Percentiles rank a stretch among this genome's conserved stretches.
These are phyloP conservation scores for Lactifluus pinguis DNA, from an alignment of 768 basidiomycete genomes.

Conservation along the genomic window DNA sequence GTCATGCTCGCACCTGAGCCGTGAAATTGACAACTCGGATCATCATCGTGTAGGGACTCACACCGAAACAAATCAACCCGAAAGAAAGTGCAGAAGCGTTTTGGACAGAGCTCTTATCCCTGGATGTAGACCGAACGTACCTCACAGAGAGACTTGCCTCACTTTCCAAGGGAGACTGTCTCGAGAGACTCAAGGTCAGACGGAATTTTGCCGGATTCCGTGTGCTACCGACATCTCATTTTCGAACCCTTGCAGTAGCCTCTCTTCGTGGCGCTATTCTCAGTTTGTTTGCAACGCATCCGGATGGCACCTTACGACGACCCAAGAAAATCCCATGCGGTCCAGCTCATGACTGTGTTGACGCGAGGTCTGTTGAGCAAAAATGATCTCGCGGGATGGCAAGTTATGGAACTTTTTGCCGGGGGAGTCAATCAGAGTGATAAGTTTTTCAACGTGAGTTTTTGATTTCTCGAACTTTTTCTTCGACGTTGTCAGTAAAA, in stretches of 20 bases:
- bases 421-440: slow-evolving; percentile 53
- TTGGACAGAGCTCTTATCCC: slow-evolving; percentile 43
- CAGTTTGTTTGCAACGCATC: slow-evolving; percentile 35
- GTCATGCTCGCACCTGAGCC: not conserved
- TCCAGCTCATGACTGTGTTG: slow-evolving; percentile 43
- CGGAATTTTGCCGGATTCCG: not conserved
- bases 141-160: slow-evolving; percentile 33
- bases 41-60: slow-evolving; percentile 29
- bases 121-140: slow-evolving; percentile 44
- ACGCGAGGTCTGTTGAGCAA: slow-evolving; percentile 45
- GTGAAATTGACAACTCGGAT: not conserved
- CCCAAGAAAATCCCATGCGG: slow-evolving; percentile 34
- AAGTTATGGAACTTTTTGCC: slow-evolving; percentile 61
- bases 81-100: slow-evolving; percentile 37
- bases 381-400: slow-evolving; percentile 52
- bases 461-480: not conserved
- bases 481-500: not conserved
- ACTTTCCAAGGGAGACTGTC: slow-evolving; percentile 41
- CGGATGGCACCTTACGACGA: slow-evolving; percentile 29
- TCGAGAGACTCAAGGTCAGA: slow-evolving; percentile 43
- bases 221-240: slow-evolving; percentile 5
- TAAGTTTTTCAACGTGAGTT: slow-evolving; percentile 43
- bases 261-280: slow-evolving; percentile 39
- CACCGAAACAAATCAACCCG: slow-evolving; percentile 36
- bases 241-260: slow-evolving; percentile 35